Base-by-base conservation (phyloP, 257 asterid species). In the Solanum chaucha region DNA sequence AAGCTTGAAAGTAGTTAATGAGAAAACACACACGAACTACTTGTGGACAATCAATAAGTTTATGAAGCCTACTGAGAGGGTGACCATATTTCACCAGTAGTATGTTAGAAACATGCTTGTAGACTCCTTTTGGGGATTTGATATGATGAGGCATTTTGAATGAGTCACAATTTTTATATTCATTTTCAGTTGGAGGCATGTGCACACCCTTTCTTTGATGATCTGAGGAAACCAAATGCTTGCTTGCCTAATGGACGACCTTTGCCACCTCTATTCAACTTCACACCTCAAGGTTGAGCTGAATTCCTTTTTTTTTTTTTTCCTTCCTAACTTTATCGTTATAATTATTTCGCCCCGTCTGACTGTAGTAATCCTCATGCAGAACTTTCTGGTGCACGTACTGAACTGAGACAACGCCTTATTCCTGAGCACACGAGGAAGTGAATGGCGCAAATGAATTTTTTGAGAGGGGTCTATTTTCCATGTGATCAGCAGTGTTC, bases 211-310 rank as follows among this genome's bases (percentile, higher is more conserved):
- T 94, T 95, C 87, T 94, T 94, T 81, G 92, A 94, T 38, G 96
- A 94, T 81, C 92, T 94, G 30, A 93, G 97, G 51, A 94, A 94
- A 74, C 93, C 95, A 73, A 91, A 85, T 82, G 86, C 92, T 48
- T 92, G 92, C 86, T 92, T 95, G 11, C 98, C 97, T 59, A 95
- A 93, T 61, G 98, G 98, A 32, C 93, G 96, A n/a, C 86, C 88
- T 71, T 94, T 95, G 84, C 98, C 98, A 82, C 97, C 97, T 17
- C 87, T 95, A 71, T 95, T 95, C 89, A 94, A 95, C 92, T 95
- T 95, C 74, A 94, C 91, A 90, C 93, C 98, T 80, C 95, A 91
- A 36, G 97, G 98, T 95, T 72, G 38, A 72, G 6, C 72, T 26
- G 26, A 71, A 38, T 51, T 72, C 40, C 6, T 4, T 15, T 41